Conservation (phyloP, 331 rosid species). For the Quercus lobata region DNA sequence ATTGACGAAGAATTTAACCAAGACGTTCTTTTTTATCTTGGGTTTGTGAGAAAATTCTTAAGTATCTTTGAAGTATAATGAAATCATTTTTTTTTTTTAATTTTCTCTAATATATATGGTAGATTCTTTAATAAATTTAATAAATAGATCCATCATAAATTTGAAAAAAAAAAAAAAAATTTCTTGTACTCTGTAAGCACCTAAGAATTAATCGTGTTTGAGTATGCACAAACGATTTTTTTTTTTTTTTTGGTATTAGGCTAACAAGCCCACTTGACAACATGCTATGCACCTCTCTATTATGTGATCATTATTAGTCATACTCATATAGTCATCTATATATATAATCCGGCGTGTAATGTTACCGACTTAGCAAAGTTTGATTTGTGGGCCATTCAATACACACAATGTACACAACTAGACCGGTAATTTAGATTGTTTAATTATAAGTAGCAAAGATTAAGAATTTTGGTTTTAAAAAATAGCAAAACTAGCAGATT, state of each 20-base stretch:
- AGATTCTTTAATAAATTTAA: too few relatives aligned
- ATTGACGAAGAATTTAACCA: too few relatives aligned
- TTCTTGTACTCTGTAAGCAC: fast-evolving
- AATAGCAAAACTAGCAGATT: neutral
- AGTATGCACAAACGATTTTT: too few relatives aligned
- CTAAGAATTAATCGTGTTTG: fast-evolving
- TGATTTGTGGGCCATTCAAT: neutral
- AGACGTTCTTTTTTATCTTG: too few relatives aligned
- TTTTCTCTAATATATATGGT: too few relatives aligned
- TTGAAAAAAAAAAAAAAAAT: too few relatives aligned
- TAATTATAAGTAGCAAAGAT: neutral
- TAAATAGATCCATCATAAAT: too few relatives aligned
- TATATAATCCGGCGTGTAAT: neutral
- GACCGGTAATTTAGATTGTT: neutral
- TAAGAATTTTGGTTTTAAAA: too few relatives aligned
- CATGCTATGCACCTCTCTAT: neutral
- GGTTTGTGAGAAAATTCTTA: too few relatives aligned
- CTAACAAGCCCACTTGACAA: neutral
- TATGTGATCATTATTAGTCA: neutral
- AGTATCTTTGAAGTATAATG: fast-evolving
- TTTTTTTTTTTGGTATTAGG: too few relatives aligned
- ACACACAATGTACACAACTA: neutral
- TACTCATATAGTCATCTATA: neutral
- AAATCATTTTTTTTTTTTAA: too few relatives aligned
- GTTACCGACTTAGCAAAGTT: neutral